Evolutionary conservation across 2,329 filamentous ascomycete genomes (phyloP).

Genomic region (Colletotrichum tropicicola): DNA sequence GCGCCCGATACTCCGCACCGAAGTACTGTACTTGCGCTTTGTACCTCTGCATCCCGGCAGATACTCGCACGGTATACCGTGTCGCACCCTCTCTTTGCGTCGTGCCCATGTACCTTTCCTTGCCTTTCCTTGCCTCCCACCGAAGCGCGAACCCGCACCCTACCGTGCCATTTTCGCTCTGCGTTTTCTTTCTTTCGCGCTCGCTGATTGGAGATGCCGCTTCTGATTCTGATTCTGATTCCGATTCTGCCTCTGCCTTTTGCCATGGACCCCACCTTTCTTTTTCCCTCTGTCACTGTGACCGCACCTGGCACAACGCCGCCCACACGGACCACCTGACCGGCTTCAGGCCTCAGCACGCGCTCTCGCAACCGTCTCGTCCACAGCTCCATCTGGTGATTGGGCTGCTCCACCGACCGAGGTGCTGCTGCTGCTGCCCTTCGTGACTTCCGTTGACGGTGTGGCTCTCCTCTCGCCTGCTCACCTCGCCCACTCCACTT

Average conservation of each 20-base stretch:
- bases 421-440: not conserved
- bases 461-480: not conserved
- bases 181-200: not conserved
- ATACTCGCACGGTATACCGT: slow-evolving; percentile 47
- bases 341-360: too few relatives aligned
- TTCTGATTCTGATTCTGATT: too few relatives aligned
- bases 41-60: slow-evolving; percentile 36
- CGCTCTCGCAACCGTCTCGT: too few relatives aligned
- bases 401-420: not conserved
- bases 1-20: slow-evolving; percentile 40
- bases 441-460: too few relatives aligned
- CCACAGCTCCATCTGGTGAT: not conserved
- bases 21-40: slow-evolving; percentile 46
- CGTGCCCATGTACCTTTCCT: not conserved
- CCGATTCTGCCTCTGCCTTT: too few relatives aligned
- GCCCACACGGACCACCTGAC: too few relatives aligned
- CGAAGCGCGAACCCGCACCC: too few relatives aligned
- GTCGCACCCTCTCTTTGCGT: not conserved
- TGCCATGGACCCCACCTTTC: too few relatives aligned
- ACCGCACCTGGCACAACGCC: too few relatives aligned
- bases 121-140: not conserved
- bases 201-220: not conserved
- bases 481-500: slow-evolving; percentile 9
- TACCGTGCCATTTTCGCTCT: not conserved
- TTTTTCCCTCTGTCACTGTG: too few relatives aligned